phyloP scores from a whole-genome alignment of 2,329 filamentous ascomycete species.

The Shiraia sp. region DNA sequence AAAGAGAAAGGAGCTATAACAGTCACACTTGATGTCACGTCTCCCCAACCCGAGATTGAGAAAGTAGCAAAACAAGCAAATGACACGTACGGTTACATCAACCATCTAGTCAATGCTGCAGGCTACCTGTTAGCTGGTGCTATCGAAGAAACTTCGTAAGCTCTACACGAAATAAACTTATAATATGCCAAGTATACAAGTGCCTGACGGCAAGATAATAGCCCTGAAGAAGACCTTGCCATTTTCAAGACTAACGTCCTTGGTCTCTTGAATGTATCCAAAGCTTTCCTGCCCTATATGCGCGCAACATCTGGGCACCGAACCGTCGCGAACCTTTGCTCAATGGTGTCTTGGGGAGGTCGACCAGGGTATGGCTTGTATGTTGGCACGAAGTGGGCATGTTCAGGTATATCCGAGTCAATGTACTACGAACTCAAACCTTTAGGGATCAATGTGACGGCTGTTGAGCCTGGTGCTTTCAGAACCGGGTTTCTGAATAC shows the following conservation, averaged over 20 bases:
- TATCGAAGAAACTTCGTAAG: conserved; percentile 50
- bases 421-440: conserved; percentile 50
- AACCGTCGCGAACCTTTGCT: conserved; percentile 54
- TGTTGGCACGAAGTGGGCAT: conserved; percentile 51
- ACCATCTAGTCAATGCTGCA: conserved; percentile 54
- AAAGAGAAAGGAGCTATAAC: conserved; percentile 41
- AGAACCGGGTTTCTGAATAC: conserved; percentile 53
- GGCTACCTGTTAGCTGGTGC: conserved; percentile 51
- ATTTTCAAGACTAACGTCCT: conserved; percentile 60
- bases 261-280: conserved; percentile 54
- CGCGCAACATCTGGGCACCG: conserved; percentile 46
- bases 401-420: conserved; percentile 49
- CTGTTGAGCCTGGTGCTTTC: conserved; percentile 57
- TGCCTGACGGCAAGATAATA: conserved; percentile 31
- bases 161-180: too few relatives aligned
- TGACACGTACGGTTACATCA: conserved; percentile 47
- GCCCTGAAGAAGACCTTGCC: conserved; percentile 46
- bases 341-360: conserved; percentile 49
- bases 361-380: conserved; percentile 51
- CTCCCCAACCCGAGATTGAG: conserved; percentile 39
- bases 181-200: too few relatives aligned
- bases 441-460: conserved; percentile 50
- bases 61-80: conserved; percentile 44
- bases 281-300: conserved; percentile 55
- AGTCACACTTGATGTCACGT: conserved; percentile 49